Base-by-base conservation (phyloP, 768 basidiomycete genomes). In the Pluteus cervinus region DNA sequence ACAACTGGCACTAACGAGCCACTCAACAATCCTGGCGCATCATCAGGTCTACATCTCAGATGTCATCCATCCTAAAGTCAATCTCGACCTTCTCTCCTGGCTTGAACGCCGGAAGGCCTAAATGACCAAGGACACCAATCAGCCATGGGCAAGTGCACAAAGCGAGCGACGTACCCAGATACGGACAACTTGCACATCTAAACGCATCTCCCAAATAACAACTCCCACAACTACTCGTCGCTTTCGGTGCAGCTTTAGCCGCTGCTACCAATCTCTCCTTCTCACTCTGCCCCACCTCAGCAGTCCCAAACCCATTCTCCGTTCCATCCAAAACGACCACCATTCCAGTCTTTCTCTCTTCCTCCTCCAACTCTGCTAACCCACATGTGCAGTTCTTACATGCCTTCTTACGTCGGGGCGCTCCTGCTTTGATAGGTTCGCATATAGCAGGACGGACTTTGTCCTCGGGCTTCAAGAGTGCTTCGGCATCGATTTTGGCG, bases 201-300 rank as follows among this genome's bases (percentile, higher is more conserved):
- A 99, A 99, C 3, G 96, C 96, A 61, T 99, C 96, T 7, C 96
- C 96, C 24, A 98, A 66, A 69, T 89, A 98, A 69, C 96, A 99
- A 65, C 73, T 97, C 11, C 93, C 94, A 66, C 96, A 98, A 54
- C 89, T 91, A 56, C 92, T 94, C 38, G 92, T 97, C 24, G 87
- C 90, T 65, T 89, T 88, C 9, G 81, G 79, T 10, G 88, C 76
- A 15, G 74, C 73, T 51, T 71, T 75, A 1, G 82, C 85, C 7
- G 86, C 86, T 28, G 64, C 59, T 2, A 76, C 51, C 53, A 87
- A 57, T 47, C 76, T 73, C 56, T 74, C 81, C 61, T 67, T 80
- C 67, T 85, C 87, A 26, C 53, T 57, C 49, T 74, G 67, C 28
- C 61, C 55, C 3, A 83, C 69, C 43, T 75, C 83, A 9, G 9